Percentiles rank a stretch among this genome's conserved stretches.
Evolutionary conservation across 768 basidiomycete species (phyloP).

Genomic region (Hypsizygus marmoreus): DNA sequence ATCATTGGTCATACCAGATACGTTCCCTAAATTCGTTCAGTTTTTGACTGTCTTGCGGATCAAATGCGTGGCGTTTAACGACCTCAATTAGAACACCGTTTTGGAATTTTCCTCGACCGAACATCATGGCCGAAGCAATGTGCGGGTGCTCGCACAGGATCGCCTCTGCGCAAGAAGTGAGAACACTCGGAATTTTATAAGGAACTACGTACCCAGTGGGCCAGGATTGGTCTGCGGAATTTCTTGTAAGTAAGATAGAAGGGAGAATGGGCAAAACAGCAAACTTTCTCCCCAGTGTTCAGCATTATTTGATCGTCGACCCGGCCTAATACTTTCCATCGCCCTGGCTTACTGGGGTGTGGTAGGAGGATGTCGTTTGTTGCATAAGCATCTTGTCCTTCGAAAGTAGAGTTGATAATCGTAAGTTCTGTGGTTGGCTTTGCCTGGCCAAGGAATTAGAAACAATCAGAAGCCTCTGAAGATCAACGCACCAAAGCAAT

Average conservation of each 20-base stretch:
- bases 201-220: slow-evolving; percentile 8
- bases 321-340: slow-evolving; percentile 37
- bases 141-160: slow-evolving; percentile 33
- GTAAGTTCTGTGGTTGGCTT: slow-evolving; percentile 7
- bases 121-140: slow-evolving; percentile 34
- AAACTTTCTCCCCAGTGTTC: slow-evolving; percentile 42
- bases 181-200: slow-evolving; percentile 27
- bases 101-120: slow-evolving; percentile 36
- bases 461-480: neutral
- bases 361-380: slow-evolving; percentile 42
- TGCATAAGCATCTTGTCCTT: slow-evolving; percentile 40
- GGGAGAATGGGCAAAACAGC: neutral
- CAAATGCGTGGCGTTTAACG: slow-evolving; percentile 19
- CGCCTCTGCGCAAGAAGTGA: slow-evolving; percentile 32
- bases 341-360: slow-evolving; percentile 38
- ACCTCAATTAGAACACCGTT: slow-evolving; percentile 39
- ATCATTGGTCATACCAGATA: slow-evolving; percentile 21
- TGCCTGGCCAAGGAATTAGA: neutral
- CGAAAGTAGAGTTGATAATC: slow-evolving; percentile 29
- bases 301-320: slow-evolving; percentile 47
- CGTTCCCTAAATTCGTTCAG: slow-evolving; percentile 21
- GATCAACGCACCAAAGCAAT: slow-evolving; percentile 3
- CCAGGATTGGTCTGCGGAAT: slow-evolving; percentile 10
- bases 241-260: neutral
- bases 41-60: slow-evolving; percentile 19